Conservation (phyloP, 1,284 basidiomycete genomes). For the Irpex sp. region DNA sequence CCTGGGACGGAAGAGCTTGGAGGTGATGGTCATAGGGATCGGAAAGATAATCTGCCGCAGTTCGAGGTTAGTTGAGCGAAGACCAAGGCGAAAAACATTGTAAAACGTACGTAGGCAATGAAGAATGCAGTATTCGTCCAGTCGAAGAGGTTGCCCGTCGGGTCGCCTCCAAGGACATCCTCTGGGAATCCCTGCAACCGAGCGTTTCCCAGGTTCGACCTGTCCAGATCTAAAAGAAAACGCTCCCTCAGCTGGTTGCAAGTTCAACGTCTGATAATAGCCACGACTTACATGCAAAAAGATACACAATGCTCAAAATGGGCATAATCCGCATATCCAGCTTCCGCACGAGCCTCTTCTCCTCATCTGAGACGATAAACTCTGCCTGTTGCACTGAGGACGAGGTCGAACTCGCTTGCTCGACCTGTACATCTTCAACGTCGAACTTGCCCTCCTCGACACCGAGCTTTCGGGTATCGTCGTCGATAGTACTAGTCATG, state of each 20-base stretch:
- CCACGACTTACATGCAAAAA: slow-evolving; percentile 57
- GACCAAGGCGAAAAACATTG: no score
- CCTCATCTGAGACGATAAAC: slow-evolving; percentile 29
- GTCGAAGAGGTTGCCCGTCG: slow-evolving; percentile 61
- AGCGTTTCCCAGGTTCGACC: slow-evolving; percentile 69
- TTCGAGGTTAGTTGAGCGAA: background rate
- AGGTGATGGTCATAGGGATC: slow-evolving; percentile 62
- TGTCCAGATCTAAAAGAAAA: slow-evolving; percentile 50
- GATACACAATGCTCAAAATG: slow-evolving; percentile 61
- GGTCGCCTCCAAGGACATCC: slow-evolving; percentile 46
- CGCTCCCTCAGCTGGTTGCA: background rate
- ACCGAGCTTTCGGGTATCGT: background rate
- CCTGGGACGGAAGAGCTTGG: slow-evolving; percentile 65
- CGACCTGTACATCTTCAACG: background rate
- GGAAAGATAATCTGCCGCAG: slow-evolving; percentile 57
- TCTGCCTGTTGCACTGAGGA: background rate
- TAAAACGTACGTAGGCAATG: slow-evolving; percentile 60
- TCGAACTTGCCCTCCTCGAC: background rate
- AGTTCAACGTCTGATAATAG: background rate
- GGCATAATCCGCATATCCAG: slow-evolving; percentile 62
- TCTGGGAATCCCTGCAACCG: slow-evolving; percentile 58
- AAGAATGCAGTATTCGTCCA: slow-evolving; percentile 76
- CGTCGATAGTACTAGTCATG: background rate
- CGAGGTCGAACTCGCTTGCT: background rate
- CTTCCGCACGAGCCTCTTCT: slow-evolving; percentile 54